A percentile compares a stretch with the other conserved stretches of the same genome.
Conservation (phyloP, 495 filamentous ascomycete species). For the Rusavskia elegans region DNA sequence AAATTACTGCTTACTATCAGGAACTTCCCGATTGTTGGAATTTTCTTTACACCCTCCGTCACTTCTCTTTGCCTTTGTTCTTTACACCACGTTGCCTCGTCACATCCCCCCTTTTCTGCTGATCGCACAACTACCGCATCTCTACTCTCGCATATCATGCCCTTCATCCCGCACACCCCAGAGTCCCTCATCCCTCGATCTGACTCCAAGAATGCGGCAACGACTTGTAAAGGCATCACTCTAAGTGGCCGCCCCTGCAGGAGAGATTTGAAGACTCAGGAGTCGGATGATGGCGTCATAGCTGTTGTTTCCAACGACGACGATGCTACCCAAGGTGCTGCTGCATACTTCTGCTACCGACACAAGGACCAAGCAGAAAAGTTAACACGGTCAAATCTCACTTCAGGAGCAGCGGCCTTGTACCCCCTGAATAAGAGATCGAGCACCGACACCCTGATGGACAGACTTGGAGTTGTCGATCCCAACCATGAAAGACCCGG, state of each 20-base stretch:
- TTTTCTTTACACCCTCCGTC: too few species aligned
- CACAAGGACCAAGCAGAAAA: slow-evolving; percentile 70
- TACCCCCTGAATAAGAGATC: slow-evolving; percentile 37
- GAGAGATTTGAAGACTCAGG: slow-evolving; percentile 36
- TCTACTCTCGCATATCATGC: slow-evolving; percentile 32
- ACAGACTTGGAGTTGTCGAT: slow-evolving; percentile 58
- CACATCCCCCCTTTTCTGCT: too few species aligned
- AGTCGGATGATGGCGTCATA: slow-evolving; percentile 19
- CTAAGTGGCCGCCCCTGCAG: slow-evolving; percentile 63
- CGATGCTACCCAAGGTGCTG: slow-evolving; percentile 23
- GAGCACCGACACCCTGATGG: slow-evolving; percentile 72
- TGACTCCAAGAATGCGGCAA: slow-evolving; percentile 68
- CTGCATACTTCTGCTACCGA: slow-evolving; percentile 75
- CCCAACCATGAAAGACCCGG: slow-evolving; percentile 20
- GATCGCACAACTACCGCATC: neutral
- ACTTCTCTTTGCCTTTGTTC: too few species aligned
- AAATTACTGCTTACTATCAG: too few species aligned
- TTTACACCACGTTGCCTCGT: too few species aligned
- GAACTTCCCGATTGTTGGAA: too few species aligned
- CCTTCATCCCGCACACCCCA: slow-evolving; percentile 67
- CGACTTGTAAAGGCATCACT: slow-evolving; percentile 81
- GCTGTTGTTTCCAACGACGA: slow-evolving; percentile 22
- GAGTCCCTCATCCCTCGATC: slow-evolving; percentile 61
- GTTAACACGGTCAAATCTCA: slow-evolving; percentile 5
- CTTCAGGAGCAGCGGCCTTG: slow-evolving; percentile 5